These are phyloP conservation scores for Eucalyptus albens DNA, from an alignment of 345 rosid genomes.

Conservation along the genomic window DNA sequence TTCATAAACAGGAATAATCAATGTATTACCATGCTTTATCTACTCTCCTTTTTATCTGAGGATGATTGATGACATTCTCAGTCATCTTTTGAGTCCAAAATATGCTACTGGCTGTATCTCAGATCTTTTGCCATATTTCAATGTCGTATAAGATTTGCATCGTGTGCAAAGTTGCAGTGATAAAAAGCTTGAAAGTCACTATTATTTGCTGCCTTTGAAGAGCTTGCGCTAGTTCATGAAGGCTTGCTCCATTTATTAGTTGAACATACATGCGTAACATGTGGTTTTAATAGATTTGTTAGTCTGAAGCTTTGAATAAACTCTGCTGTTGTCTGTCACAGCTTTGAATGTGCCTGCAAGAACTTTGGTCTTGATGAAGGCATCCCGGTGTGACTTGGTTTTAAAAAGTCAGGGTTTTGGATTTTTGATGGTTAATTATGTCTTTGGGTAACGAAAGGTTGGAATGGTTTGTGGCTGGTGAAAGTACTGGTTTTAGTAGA, in stretches of 20 bases:
- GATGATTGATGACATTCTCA: neutral
- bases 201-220: neutral
- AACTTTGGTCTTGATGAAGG: constrained; percentile 63
- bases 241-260: neutral
- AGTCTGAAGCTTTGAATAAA: constrained; percentile 20
- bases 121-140: neutral
- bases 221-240: neutral
- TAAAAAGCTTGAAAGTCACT: neutral
- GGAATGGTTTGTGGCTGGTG: neutral
- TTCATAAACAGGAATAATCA: neutral
- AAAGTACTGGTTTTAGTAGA: neutral
- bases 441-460: constrained; percentile 1
- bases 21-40: neutral
- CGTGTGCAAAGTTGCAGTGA: neutral
- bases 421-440: constrained; percentile 2
- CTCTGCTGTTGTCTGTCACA: constrained; percentile 42
- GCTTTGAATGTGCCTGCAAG: constrained; percentile 53
- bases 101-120: neutral
- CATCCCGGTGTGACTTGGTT: constrained; percentile 39
- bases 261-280: constrained; percentile 1
- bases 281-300: constrained; percentile 18
- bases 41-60: neutral
- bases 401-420: constrained; percentile 12
- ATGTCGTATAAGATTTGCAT: neutral
- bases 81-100: neutral